phyloP scores from a whole-genome alignment of 805 yeast genomes.

The Saccharomyces cerevisiae region DNA sequence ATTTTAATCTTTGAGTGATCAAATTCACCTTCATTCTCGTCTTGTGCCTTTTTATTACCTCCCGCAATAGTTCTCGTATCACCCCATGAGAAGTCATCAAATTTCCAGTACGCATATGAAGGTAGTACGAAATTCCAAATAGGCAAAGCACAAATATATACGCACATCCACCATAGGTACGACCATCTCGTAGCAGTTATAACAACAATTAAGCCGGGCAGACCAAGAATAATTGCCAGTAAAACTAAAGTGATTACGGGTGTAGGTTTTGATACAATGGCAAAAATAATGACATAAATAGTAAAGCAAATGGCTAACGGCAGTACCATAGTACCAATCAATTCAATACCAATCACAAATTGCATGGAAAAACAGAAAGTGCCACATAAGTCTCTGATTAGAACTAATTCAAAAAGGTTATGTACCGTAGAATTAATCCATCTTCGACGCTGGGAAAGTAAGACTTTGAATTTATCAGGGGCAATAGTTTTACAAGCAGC shows the following conservation, averaged over 20 bases:
- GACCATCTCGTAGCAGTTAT: constrained; percentile 68
- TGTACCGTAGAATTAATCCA: constrained; percentile 96
- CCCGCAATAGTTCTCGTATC: constrained; percentile 77
- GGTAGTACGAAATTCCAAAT: constrained; percentile 90
- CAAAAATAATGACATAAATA: constrained; percentile 62
- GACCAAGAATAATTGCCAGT: constrained; percentile 70
- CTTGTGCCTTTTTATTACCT: constrained; percentile 56
- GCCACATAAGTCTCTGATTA: constrained; percentile 85
- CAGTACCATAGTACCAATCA: constrained; percentile 78
- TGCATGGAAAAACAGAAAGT: constrained; percentile 94
- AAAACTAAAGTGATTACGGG: constrained; percentile 70
- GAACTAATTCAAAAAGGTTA: constrained; percentile 76
- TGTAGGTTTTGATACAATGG: constrained; percentile 65
- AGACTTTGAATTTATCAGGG: constrained; percentile 71
- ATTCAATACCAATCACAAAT: constrained; percentile 74
- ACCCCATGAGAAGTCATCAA: constrained; percentile 96
- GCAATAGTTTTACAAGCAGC: constrained; percentile 89
- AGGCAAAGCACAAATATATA: constrained; percentile 77
- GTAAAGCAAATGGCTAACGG: constrained; percentile 86
- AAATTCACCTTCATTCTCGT: constrained; percentile 68
- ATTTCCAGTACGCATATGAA: constrained; percentile 83
- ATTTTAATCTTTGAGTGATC: constrained; percentile 85
- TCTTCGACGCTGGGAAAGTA: constrained; percentile 88
- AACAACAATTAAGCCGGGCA: constrained; percentile 76
- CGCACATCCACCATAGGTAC: constrained; percentile 69